Evolutionary conservation across 2,329 filamentous ascomycete genomes (phyloP).

Genomic region (Endoconidiophora laricicola): DNA sequence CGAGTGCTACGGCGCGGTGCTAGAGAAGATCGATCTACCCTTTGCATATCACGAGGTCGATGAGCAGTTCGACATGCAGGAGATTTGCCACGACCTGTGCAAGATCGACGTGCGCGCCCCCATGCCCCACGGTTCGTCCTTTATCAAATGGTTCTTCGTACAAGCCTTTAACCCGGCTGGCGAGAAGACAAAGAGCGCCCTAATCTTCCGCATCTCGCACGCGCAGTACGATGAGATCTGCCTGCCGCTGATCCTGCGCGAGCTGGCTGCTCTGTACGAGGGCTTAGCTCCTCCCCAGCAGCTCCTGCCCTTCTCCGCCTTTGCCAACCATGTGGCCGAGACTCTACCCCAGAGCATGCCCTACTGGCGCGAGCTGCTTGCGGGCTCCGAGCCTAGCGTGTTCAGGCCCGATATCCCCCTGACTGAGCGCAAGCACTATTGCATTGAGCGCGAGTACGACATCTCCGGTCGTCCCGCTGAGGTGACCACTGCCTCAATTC

Average conservation of each 20-base stretch:
- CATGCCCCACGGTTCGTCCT: slow-evolving; percentile 41
- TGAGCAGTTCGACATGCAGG: slow-evolving; percentile 25
- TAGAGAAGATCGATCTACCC: slow-evolving; percentile 34
- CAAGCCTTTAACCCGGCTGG: slow-evolving; percentile 18
- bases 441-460: slow-evolving; percentile 26
- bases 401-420: slow-evolving; percentile 25
- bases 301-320: slow-evolving; percentile 28
- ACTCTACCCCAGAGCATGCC: slow-evolving; percentile 32
- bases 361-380: slow-evolving; percentile 45
- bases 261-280: slow-evolving; percentile 35
- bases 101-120: slow-evolving; percentile 36
- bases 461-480: slow-evolving; percentile 33
- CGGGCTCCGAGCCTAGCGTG: slow-evolving; percentile 31
- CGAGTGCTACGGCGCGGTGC: slow-evolving; percentile 38
- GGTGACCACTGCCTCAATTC: slow-evolving; percentile 46
- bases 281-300: slow-evolving; percentile 6
- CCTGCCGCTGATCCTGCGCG: slow-evolving; percentile 41
- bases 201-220: slow-evolving; percentile 48
- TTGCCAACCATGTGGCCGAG: slow-evolving; percentile 27
- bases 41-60: slow-evolving; percentile 38
- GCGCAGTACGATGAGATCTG: slow-evolving; percentile 56
- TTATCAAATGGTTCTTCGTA: slow-evolving; percentile 42
- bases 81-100: slow-evolving; percentile 37
- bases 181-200: slow-evolving; percentile 20
- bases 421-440: slow-evolving; percentile 23